A percentile compares a stretch with the other conserved stretches of the same genome.
These are phyloP conservation scores for Chaetomiaceae sp. DNA, from an alignment of 2,329 filamentous ascomycete genomes.

Conservation along the genomic window DNA sequence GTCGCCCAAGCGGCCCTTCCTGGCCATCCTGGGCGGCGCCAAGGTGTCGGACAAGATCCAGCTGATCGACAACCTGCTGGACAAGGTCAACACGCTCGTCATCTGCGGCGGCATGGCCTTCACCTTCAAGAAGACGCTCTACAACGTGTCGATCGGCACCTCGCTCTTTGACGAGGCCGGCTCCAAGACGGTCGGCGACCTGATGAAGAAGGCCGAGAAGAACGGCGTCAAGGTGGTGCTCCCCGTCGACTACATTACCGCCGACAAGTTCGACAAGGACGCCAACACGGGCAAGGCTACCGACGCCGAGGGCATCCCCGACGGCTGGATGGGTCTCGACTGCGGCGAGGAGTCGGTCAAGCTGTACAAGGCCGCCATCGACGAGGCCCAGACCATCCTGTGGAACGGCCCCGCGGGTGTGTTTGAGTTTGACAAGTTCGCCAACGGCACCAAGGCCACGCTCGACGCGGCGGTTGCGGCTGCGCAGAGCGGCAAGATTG, in stretches of 20 bases:
- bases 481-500: conserved; percentile 80
- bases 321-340: conserved; percentile 98
- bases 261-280: conserved; percentile 87
- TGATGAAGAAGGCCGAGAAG: conserved; percentile 94
- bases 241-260: conserved; percentile 91
- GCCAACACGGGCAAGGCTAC: conserved; percentile 77
- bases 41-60: conserved; percentile 99
- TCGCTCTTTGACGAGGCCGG: conserved; percentile 92
- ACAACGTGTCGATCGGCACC: conserved; percentile 83
- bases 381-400: conserved; percentile 88
- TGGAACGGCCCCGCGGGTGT: conserved; percentile 98
- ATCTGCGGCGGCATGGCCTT: conserved; percentile 98
- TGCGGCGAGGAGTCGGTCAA: conserved; percentile 84
- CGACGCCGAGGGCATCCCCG: conserved; percentile 84
- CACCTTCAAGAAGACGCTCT: conserved; percentile 99
- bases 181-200: conserved; percentile 79
- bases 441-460: conserved; percentile 84
- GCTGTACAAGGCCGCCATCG: conserved; percentile 83
- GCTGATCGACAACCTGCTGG: conserved; percentile 96
- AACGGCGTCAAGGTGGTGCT: conserved; percentile 94
- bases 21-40: conserved; percentile 95
- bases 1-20: conserved; percentile 88
- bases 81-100: conserved; percentile 95
- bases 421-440: conserved; percentile 95
- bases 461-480: conserved; percentile 84